Evolutionary conservation across 768 basidiomycete species (phyloP), one percentile per base, ranked within the genome.

Genomic region (Mycena pura): DNA sequence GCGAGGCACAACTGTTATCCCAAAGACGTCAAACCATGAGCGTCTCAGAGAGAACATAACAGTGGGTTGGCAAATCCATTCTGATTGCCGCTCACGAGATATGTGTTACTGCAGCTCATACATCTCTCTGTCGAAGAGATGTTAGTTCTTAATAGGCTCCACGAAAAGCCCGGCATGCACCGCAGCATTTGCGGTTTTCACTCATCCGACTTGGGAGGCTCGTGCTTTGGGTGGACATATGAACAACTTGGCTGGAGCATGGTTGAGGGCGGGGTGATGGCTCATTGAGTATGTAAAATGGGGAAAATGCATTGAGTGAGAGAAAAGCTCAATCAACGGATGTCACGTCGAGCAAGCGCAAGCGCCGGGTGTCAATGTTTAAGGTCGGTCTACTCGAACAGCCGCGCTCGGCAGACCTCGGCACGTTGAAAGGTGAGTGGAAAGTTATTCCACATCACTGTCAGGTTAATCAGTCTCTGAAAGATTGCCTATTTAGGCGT

Each of bases 1-100:
- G 68, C 81, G 84, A 29, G 83, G 83, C 8, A 81, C 86, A 40
- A 78, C 82, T n/a, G 82, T 88, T 51, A 80, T 89, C 62, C 87
- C 88, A 34, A 88, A 88, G 82, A 83, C 71, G 66, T n/a, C 19
- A 28, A 6, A 81, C 55, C 65, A 66, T 25, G 69, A 70, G 27
- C 77, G 86, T 55, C 4, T 45, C 55, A 28, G 70, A 57, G 73
- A 77, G 45, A 87, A 88, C 70, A 73, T 80, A 44, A 69, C 71
- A 2, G 78, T 80, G 63, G 27, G 68, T 55, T 44, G 58, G n/a
- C 46, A 44, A 21, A 39, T 32, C 62, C 64, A 51, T 57, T 44
- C 24, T 65, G 72, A 59, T 47, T 63, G 69, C 64, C 34, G 34
- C 34, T 36, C 34, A 36, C 34, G 34, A 36, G 34, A 36, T 36